Percentiles rank a stretch among this genome's conserved stretches.
Evolutionary conservation across 106 monocot species (phyloP).

Genomic region (Xerophyta viscosa): DNA sequence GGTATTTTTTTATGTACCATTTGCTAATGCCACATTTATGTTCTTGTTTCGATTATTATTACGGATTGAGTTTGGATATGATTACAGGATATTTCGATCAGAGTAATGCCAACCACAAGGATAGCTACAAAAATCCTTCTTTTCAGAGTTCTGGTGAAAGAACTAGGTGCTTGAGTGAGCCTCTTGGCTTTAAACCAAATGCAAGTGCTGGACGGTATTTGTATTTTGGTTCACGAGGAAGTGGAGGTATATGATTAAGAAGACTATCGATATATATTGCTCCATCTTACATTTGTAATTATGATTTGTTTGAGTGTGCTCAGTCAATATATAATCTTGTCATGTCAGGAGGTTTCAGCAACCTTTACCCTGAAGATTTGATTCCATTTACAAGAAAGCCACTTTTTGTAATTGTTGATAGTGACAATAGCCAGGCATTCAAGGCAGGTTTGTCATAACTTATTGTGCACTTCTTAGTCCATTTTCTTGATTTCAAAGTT

Average conservation of each 20-base stretch:
- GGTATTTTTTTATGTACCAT: slow-evolving; percentile 31
- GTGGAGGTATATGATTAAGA: slow-evolving; percentile 42
- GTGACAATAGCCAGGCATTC: slow-evolving; percentile 89
- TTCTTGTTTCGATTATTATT: slow-evolving; percentile 1
- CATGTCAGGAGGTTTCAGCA: slow-evolving; percentile 66
- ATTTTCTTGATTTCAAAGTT: no score
- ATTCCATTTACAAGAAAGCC: slow-evolving; percentile 91
- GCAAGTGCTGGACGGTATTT: slow-evolving; percentile 28
- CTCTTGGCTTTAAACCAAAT: slow-evolving; percentile 7
- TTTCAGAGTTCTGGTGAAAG: slow-evolving; percentile 12
- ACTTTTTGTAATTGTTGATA: slow-evolving; percentile 87
- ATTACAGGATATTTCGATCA: slow-evolving; percentile 51
- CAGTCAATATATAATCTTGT: no score
- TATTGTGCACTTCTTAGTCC: slow-evolving; percentile 7
- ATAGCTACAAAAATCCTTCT: slow-evolving; percentile 14
- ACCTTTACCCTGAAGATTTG: slow-evolving; percentile 80
- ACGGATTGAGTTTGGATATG: background rate
- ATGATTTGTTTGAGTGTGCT: background rate
- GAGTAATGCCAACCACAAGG: slow-evolving; percentile 31
- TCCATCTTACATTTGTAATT: no score
- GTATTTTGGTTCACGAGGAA: slow-evolving; percentile 59
- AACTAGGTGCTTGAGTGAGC: slow-evolving; percentile 10
- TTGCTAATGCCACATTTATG: background rate
- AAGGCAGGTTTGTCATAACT: slow-evolving; percentile 99
- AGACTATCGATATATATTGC: no score